Evolutionary conservation across 352 stramenopile species (phyloP).

Genomic region (Globisporangium polare): DNA sequence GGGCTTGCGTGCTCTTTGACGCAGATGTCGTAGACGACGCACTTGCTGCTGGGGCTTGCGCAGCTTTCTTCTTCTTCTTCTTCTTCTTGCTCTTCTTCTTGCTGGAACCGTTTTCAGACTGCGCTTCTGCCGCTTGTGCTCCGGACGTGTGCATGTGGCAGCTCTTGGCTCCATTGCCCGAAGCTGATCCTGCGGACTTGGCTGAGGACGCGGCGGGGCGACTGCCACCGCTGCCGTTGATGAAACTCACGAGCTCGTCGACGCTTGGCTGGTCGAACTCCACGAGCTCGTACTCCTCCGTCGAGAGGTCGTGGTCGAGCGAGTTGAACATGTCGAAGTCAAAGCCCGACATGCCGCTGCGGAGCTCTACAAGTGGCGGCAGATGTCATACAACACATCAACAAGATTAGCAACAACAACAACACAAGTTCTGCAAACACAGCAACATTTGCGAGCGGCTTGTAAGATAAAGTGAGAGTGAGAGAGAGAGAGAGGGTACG

Average conservation of each 20-base stretch:
- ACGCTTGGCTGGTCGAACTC: constrained; percentile 82
- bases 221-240: constrained; percentile 50
- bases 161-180: not conserved
- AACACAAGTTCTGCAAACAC: not conserved
- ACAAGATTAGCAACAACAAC: not conserved
- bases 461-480: not conserved
- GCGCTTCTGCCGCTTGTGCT: constrained; percentile 13
- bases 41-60: no score
- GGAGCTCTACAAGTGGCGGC: constrained; percentile 26
- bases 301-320: constrained; percentile 72
- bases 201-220: constrained; percentile 18
- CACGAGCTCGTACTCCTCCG: constrained; percentile 73
- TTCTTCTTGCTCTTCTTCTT: constrained; percentile 73
- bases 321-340: constrained; percentile 81
- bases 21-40: not conserved
- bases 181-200: not conserved
- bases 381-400: not conserved
- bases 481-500: constrained; percentile 7
- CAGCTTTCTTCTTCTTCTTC: constrained; percentile 68
- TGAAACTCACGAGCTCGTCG: constrained; percentile 78
- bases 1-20: not conserved
- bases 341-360: constrained; percentile 56
- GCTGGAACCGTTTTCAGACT: constrained; percentile 12
- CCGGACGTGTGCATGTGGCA: constrained; percentile 10
- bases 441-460: not conserved